Conservation (phyloP, 2,329 filamentous ascomycete genomes). For the Colletotrichum euphorbiae region DNA sequence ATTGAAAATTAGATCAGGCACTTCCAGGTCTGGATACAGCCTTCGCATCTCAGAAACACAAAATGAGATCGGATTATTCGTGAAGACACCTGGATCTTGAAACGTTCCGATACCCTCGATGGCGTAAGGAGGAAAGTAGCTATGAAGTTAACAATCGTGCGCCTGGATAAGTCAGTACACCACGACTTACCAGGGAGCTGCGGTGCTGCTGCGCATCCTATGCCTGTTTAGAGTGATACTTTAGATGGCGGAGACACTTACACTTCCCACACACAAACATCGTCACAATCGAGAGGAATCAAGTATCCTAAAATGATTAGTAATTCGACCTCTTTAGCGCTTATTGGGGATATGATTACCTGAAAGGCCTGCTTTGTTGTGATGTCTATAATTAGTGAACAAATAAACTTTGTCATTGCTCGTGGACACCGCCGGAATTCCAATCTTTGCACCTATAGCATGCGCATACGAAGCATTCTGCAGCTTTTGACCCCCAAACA, state of each 20-base stretch:
- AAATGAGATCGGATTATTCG: neutral
- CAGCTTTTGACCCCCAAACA: neutral
- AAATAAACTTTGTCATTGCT: conserved; percentile 1
- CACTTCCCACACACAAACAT: neutral
- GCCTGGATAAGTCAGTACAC: neutral
- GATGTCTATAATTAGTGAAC: neutral
- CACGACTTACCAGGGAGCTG: neutral
- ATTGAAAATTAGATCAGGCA: neutral
- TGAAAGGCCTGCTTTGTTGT: neutral
- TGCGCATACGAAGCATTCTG: neutral
- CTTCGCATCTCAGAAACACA: neutral
- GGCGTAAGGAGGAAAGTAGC: neutral
- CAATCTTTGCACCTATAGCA: conserved; percentile 2
- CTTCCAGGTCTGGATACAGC: neutral
- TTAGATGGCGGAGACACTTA: neutral
- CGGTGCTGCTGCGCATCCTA: neutral
- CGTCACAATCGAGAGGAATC: neutral
- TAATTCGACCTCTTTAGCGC: neutral
- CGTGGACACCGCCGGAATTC: neutral
- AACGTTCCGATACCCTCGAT: neutral
- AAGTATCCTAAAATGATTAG: neutral
- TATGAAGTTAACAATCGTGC: neutral
- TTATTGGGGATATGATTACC: neutral
- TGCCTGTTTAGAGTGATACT: neutral
- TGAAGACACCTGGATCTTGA: neutral